A percentile compares a stretch with the other conserved stretches of the same genome.
These are phyloP conservation scores for Triticum monococcum DNA, from an alignment of 176 grass and related monocot species.

Conservation along the genomic window DNA sequence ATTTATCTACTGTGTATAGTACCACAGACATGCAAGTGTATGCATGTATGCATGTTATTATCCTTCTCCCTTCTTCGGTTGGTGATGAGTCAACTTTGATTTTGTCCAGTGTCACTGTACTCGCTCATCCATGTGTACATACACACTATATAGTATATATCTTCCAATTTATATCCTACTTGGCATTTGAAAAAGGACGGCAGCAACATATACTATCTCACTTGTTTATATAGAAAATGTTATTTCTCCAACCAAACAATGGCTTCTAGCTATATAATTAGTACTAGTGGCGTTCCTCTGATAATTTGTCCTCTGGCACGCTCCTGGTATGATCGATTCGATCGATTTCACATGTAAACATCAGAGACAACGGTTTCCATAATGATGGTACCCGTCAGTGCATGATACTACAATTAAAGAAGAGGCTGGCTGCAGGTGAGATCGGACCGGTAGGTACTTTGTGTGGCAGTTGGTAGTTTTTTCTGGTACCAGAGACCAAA, in stretches of 20 bases:
- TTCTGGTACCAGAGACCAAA: slow-evolving; percentile 18
- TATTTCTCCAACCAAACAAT: not conserved
- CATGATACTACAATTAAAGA: slow-evolving; percentile 1
- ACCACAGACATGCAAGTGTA: not conserved
- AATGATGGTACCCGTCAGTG: not conserved
- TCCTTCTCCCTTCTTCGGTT: not conserved
- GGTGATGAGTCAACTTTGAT: not conserved
- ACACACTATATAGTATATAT: not conserved
- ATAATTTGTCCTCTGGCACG: not conserved
- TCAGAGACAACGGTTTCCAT: not conserved
- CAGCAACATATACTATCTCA: not conserved
- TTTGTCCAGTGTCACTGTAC: not conserved
- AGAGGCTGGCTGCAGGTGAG: slow-evolving; percentile 2
- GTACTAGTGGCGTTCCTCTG: not conserved
- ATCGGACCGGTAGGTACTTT: not conserved
- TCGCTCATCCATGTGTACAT: not conserved
- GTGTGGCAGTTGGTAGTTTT: slow-evolving; percentile 36
- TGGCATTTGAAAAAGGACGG: not conserved
- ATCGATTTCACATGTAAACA: slow-evolving; percentile 22
- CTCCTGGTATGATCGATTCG: not conserved
- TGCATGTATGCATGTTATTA: not conserved
- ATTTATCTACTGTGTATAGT: too few relatives aligned
- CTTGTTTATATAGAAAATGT: too few relatives aligned
- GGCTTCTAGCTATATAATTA: not conserved
- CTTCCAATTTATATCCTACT: not conserved